Conservation (phyloP, 805 yeast species). For the Komagataella pastoris region DNA sequence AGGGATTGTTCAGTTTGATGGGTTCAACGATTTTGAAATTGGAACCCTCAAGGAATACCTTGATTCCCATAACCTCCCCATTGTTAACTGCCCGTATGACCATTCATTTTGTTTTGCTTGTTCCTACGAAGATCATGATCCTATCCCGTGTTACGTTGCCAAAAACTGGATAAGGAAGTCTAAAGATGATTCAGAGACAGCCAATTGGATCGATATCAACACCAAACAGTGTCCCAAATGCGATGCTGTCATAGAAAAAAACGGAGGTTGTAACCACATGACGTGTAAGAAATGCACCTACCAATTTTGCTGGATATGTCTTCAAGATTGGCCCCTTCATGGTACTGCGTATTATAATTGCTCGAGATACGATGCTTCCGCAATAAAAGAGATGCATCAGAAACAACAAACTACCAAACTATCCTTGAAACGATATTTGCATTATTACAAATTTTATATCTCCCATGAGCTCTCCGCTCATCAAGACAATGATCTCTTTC, state of each 20-base stretch:
- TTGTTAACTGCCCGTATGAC: conserved; percentile 51
- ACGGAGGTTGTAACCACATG: conserved; percentile 98
- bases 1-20: conserved; percentile 29
- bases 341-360: conserved; percentile 55
- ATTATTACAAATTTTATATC: conserved; percentile 60
- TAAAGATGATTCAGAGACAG: conserved; percentile 77
- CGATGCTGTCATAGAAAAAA: conserved; percentile 67
- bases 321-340: conserved; percentile 64
- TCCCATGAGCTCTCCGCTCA: conserved; percentile 67
- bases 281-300: conserved; percentile 61
- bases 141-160: conserved; percentile 67
- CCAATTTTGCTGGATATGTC: conserved; percentile 93
- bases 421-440: conserved; percentile 53
- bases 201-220: conserved; percentile 74
- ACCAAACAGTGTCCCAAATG: conserved; percentile 86
- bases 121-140: conserved; percentile 63
- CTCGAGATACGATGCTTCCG: conserved; percentile 36
- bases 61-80: conserved; percentile 31
- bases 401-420: conserved; percentile 28
- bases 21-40: conserved; percentile 17
- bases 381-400: conserved; percentile 22
- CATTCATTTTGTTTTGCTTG: conserved; percentile 78
- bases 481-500: conserved; percentile 52
- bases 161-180: conserved; percentile 68
- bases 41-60: conserved; percentile 13